Percentiles rank a stretch among this genome's conserved stretches.
Evolutionary conservation across 2,329 filamentous ascomycete genomes (phyloP).

Genomic region (Colletotrichum falcatum): DNA sequence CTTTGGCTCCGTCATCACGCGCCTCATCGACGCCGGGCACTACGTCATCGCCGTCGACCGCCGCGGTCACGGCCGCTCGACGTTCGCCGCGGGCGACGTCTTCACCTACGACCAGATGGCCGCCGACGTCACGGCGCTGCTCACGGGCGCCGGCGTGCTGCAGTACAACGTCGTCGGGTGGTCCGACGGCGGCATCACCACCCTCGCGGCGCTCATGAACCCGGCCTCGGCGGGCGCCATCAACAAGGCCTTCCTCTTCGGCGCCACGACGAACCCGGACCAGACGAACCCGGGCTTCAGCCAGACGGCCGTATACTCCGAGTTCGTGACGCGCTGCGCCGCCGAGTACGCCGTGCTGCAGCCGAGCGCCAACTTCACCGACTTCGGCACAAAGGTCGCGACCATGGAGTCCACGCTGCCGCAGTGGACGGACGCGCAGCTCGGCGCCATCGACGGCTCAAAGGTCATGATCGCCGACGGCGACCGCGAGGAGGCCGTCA

Average conservation of each 20-base stretch:
- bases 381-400: constrained; percentile 53
- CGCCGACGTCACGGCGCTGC: constrained; percentile 50
- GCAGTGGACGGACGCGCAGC: constrained; percentile 47
- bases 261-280: constrained; percentile 47
- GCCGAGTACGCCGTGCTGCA: constrained; percentile 53
- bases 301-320: constrained; percentile 40
- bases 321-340: constrained; percentile 51
- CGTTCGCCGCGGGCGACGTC: constrained; percentile 49
- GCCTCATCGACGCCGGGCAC: constrained; percentile 49
- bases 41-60: constrained; percentile 56
- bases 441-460: constrained; percentile 46
- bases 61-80: constrained; percentile 56
- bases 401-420: constrained; percentile 53
- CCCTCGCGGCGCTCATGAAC: constrained; percentile 52
- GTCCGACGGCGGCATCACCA: constrained; percentile 56
- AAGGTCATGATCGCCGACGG: constrained; percentile 49
- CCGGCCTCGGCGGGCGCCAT: constrained; percentile 48
- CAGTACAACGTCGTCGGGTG: constrained; percentile 54
- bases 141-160: constrained; percentile 47
- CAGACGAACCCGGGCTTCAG: constrained; percentile 53
- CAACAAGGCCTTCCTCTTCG: constrained; percentile 56
- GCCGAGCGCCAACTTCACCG: constrained; percentile 51
- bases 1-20: constrained; percentile 53
- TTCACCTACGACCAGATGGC: constrained; percentile 56
- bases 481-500: constrained; percentile 55